Percentiles rank a stretch among this genome's conserved stretches.
These are phyloP conservation scores for Scutellaria minor DNA, from an alignment of 257 asterid genomes.

Conservation along the genomic window DNA sequence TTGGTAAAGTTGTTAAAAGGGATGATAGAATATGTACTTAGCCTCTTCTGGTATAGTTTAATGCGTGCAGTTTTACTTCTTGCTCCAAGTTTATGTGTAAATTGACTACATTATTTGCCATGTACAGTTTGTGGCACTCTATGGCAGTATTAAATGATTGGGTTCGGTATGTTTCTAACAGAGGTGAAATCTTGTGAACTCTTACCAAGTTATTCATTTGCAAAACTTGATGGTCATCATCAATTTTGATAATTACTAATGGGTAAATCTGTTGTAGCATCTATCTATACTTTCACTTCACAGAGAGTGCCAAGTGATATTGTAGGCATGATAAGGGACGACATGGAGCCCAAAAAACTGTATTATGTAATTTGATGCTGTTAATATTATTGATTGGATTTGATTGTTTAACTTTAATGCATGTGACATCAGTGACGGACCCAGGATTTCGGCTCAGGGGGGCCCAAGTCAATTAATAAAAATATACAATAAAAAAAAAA, in stretches of 20 bases:
- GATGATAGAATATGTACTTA: no score
- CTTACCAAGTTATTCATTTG: background rate
- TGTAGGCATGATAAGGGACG: conserved; percentile 3
- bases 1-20: no score
- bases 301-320: conserved; percentile 10
- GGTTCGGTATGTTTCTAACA: background rate
- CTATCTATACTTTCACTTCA: conserved; percentile 5
- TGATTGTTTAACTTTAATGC: background rate
- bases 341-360: background rate
- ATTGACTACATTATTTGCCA: background rate
- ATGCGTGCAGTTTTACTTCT: background rate
- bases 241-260: background rate
- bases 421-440: background rate
- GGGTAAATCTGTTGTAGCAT: background rate
- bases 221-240: background rate
- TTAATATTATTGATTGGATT: background rate
- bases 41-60: no score
- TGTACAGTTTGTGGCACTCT: conserved; percentile 11
- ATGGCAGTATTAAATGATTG: conserved; percentile 16
- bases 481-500: no score
- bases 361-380: background rate
- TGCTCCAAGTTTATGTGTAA: background rate
- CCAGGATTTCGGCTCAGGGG: no score
- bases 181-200: background rate
- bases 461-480: no score